phyloP scores from a whole-genome alignment of 345 rosid species.

The Brassica carinata region DNA sequence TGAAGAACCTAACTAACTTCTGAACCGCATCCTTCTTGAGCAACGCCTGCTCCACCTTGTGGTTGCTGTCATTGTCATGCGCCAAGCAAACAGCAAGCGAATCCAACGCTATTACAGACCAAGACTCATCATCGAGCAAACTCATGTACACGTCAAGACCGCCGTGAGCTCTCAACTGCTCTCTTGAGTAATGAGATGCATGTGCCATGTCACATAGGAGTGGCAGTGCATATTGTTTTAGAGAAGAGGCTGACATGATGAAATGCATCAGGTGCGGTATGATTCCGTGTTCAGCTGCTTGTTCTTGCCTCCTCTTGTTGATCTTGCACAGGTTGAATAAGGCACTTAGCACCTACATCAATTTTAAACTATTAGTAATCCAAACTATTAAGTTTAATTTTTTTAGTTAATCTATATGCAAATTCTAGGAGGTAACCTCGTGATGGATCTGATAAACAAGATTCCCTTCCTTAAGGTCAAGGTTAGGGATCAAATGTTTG shows the following conservation, averaged over 20 bases:
- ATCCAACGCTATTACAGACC: constrained; percentile 97
- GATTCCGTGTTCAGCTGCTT: constrained; percentile 99
- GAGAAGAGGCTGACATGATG: constrained; percentile 72
- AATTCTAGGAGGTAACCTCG: constrained; percentile 59
- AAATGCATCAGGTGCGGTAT: constrained; percentile 94
- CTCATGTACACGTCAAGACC: constrained; percentile 93
- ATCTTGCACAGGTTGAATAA: constrained; percentile 98
- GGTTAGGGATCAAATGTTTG: constrained; percentile 91
- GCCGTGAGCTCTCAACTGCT: constrained; percentile 95
- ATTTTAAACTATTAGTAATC: background rate
- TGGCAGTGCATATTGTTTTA: constrained; percentile 86
- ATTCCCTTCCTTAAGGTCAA: constrained; percentile 86
- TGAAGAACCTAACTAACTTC: constrained; percentile 88
- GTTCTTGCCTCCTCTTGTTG: constrained; percentile 99
- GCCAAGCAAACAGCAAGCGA: constrained; percentile 97
- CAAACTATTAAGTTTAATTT: background rate
- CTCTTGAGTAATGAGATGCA: constrained; percentile 98
- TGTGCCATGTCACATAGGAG: constrained; percentile 99
- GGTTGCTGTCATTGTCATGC: constrained; percentile 89
- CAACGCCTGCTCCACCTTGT: constrained; percentile 93
- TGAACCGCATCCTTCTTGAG: constrained; percentile 86
- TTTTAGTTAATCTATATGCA: constrained; percentile 7
- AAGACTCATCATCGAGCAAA: constrained; percentile 78
- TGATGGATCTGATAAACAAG: constrained; percentile 81
- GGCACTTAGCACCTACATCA: constrained; percentile 86